Conservation (phyloP, 441 rosid species). For the Euphorbia corollata region DNA sequence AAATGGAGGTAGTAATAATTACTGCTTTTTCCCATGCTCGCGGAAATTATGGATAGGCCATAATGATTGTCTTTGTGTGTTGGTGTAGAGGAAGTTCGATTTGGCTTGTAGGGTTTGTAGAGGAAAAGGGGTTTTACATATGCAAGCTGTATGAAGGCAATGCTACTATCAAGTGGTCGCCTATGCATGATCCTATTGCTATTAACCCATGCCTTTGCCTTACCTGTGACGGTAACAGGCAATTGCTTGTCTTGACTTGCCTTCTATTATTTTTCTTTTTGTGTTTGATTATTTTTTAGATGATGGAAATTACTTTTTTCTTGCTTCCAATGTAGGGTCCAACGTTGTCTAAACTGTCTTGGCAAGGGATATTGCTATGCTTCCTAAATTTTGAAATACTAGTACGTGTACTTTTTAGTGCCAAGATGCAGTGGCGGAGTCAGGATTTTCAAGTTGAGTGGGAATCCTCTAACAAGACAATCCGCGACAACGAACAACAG, state of each 20-base stretch:
- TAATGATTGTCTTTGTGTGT: background rate
- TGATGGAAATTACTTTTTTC: background rate
- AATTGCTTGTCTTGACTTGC: conserved; percentile 6
- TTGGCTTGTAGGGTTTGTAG: conserved; percentile 50
- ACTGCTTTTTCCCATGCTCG: background rate
- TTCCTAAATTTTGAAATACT: background rate
- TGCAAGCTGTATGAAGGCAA: conserved; percentile 80
- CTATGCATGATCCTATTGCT: conserved; percentile 67
- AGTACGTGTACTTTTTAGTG: background rate
- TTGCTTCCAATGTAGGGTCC: conserved; percentile 42
- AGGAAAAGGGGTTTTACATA: conserved; percentile 78
- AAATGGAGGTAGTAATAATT: too few relatives aligned
- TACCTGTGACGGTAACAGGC: conserved; percentile 85
- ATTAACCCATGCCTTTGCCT: conserved; percentile 82
- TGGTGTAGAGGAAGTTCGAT: conserved; percentile 42
- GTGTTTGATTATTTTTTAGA: background rate
- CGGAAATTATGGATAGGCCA: background rate
- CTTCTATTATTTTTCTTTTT: background rate
- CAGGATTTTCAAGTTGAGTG: too few relatives aligned
- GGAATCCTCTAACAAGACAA: too few relatives aligned
- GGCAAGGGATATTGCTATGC: conserved; percentile 50
- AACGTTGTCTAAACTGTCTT: conserved; percentile 66
- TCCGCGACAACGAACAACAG: too few relatives aligned
- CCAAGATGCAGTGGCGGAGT: too few relatives aligned
- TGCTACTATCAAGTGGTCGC: conserved; percentile 69